phyloP scores from a whole-genome alignment of 2,329 filamentous ascomycete genomes.

The Trichoderma citrinoviride region DNA sequence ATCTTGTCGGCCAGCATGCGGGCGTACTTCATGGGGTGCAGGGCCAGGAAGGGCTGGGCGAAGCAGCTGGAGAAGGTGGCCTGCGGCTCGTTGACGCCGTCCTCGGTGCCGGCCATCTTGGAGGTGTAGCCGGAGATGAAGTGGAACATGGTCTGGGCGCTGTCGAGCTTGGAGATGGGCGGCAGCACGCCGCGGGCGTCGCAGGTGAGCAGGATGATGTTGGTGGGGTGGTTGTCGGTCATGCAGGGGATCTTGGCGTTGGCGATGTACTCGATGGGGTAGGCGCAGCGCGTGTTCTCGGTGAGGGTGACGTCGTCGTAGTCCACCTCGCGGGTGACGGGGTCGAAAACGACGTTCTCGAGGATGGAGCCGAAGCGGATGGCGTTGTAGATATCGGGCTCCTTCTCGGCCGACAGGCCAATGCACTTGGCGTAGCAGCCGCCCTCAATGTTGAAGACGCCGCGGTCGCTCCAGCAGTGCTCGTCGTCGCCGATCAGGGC shows the following conservation, averaged over 20 bases:
- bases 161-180: constrained; percentile 94
- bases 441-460: constrained; percentile 99
- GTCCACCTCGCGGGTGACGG: constrained; percentile 82
- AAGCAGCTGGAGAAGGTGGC: constrained; percentile 99
- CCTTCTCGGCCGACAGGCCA: constrained; percentile 95
- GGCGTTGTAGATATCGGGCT: constrained; percentile 94
- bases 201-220: constrained; percentile 98
- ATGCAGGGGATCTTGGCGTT: constrained; percentile 99
- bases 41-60: constrained; percentile 96
- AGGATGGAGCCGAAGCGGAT: constrained; percentile 96
- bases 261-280: constrained; percentile 97
- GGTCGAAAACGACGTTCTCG: constrained; percentile 98
- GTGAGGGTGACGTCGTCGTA: constrained; percentile 94
- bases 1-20: constrained; percentile 99
- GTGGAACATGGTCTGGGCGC: constrained; percentile 99
- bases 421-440: constrained; percentile 99
- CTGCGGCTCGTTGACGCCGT: constrained; percentile 93
- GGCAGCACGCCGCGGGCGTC: constrained; percentile 96
- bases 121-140: constrained; percentile 99
- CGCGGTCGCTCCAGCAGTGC: constrained; percentile 97
- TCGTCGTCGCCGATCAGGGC: constrained; percentile 96
- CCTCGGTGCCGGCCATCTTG: constrained; percentile 99
- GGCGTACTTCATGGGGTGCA: constrained; percentile 99
- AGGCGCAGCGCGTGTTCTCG: constrained; percentile 97
- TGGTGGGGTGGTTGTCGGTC: constrained; percentile 81